A percentile compares a stretch with the other conserved stretches of the same genome.
Conservation (phyloP, 208 protist genomes). For the Porcisia hertigi region DNA sequence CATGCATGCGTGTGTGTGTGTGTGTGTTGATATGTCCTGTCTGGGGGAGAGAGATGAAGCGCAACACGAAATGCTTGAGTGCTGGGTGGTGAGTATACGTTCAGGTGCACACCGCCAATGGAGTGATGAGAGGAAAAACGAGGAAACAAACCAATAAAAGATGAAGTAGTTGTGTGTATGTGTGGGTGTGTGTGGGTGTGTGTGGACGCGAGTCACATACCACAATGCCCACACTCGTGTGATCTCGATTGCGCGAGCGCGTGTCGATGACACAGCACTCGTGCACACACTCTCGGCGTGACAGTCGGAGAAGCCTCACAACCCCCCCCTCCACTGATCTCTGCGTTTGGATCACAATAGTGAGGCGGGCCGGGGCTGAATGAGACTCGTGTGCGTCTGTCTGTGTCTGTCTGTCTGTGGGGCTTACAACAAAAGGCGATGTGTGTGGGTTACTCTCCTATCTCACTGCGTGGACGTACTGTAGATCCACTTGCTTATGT, state of each 20-base stretch:
- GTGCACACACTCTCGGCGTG: background rate
- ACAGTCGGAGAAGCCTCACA: background rate
- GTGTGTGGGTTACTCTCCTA: background rate
- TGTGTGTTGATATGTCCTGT: no score
- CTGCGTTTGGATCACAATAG: background rate
- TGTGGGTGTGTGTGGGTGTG: no score
- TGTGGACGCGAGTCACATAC: background rate
- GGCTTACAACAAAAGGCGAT: background rate
- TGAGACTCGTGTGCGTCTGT: background rate
- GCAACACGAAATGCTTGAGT: no score
- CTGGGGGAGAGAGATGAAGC: no score
- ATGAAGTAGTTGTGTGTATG: no score
- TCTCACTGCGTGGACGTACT: background rate
- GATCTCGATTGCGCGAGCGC: background rate
- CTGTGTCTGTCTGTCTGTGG: background rate
- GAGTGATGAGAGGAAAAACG: no score
- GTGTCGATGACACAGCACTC: background rate
- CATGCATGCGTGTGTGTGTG: no score
- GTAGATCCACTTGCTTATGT: background rate
- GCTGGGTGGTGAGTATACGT: no score
- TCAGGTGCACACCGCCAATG: no score
- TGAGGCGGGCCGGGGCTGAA: no score
- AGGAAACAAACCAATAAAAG: background rate
- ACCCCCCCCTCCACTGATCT: background rate
- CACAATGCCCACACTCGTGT: background rate